Percentiles rank a stretch among this genome's conserved stretches.
Conservation (phyloP, 2,329 filamentous ascomycete species). For the Verticillium alfalfae region DNA sequence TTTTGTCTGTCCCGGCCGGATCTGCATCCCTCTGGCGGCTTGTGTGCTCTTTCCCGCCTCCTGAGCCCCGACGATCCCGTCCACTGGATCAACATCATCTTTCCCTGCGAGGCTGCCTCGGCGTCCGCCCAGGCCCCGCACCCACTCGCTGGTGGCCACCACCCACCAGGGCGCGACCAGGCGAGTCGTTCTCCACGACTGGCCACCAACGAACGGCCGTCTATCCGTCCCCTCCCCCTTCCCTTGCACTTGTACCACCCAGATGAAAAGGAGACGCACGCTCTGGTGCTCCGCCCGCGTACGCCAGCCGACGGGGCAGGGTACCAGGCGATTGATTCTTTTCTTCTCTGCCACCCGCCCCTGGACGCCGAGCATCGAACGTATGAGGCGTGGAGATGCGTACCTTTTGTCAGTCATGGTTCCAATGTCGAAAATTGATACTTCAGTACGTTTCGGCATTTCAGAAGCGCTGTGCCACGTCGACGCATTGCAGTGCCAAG, state of each 20-base stretch:
- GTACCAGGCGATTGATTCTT: too few relatives aligned
- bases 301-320: too few relatives aligned
- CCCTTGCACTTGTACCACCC: background rate
- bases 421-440: too few relatives aligned
- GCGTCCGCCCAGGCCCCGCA: background rate
- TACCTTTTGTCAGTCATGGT: too few relatives aligned
- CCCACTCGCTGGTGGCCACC: background rate
- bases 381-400: too few relatives aligned
- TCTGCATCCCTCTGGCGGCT: background rate
- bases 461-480: background rate
- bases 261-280: background rate
- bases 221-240: background rate
- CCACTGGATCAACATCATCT: background rate
- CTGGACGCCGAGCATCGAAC: too few relatives aligned
- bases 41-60: background rate
- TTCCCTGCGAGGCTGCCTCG: background rate
- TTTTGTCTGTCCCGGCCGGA: background rate
- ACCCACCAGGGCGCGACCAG: too few relatives aligned
- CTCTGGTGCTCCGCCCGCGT: too few relatives aligned
- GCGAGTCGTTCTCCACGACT: background rate
- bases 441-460: background rate
- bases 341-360: too few relatives aligned
- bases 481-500: background rate
- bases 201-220: background rate
- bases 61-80: background rate